Evolutionary conservation across 2,329 filamentous ascomycete species (phyloP).

Genomic region (Hawksworthiomyces lignivorus): DNA sequence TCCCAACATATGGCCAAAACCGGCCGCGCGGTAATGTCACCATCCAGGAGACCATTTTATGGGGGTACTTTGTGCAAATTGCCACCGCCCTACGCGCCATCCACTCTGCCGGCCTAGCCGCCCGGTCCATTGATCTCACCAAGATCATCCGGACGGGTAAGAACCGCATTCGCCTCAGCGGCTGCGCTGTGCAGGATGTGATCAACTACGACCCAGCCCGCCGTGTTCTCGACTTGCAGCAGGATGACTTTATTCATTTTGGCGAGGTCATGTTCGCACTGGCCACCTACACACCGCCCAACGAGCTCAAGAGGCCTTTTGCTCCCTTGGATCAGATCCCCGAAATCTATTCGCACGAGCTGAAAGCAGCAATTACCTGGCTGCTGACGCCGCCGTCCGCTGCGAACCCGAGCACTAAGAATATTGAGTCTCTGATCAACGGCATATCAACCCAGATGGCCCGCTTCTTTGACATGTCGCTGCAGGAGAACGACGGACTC

Average conservation of each 20-base stretch:
- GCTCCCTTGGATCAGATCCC: constrained; percentile 65
- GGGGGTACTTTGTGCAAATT: constrained; percentile 89
- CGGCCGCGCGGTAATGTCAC: constrained; percentile 30
- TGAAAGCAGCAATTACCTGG: constrained; percentile 76
- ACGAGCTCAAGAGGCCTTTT: constrained; percentile 43
- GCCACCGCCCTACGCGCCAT: constrained; percentile 81
- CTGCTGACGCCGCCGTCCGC: constrained; percentile 57
- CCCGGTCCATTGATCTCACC: constrained; percentile 74
- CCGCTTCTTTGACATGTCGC: constrained; percentile 64
- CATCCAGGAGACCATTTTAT: constrained; percentile 68
- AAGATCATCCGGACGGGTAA: constrained; percentile 89
- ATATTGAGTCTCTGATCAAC: constrained; percentile 69
- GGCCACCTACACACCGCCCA: constrained; percentile 57
- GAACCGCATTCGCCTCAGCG: constrained; percentile 80
- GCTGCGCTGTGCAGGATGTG: constrained; percentile 84
- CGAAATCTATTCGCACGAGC: constrained; percentile 66
- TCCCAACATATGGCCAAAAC: constrained; percentile 39
- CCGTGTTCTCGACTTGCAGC: constrained; percentile 67
- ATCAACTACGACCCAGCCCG: constrained; percentile 69
- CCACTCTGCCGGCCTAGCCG: constrained; percentile 72
- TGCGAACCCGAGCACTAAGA: constrained; percentile 49
- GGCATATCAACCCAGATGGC: constrained; percentile 73
- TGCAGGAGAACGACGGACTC: constrained; percentile 73
- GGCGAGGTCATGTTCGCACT: constrained; percentile 79
- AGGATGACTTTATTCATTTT: constrained; percentile 79